phyloP scores from a whole-genome alignment of 2,329 filamentous ascomycete species.

The Penicillium griseofulvum region DNA sequence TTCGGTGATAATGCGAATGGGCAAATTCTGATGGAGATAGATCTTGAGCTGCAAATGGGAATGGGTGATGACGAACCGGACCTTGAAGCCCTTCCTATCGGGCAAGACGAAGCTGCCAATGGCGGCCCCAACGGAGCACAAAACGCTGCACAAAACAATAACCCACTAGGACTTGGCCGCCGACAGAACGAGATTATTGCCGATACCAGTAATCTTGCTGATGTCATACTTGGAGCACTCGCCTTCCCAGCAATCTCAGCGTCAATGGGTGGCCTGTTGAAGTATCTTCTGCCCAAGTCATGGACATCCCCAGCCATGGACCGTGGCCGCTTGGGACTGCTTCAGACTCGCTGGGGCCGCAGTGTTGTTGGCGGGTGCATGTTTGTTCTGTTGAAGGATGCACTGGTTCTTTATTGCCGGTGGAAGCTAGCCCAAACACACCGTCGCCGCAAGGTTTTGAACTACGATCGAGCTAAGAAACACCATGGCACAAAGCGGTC shows the following conservation, averaged over 20 bases:
- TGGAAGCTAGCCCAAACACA: constrained; percentile 50
- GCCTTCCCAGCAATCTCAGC: constrained; percentile 80
- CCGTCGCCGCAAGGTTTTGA: constrained; percentile 46
- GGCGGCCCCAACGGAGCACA: constrained; percentile 29
- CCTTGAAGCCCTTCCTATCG: constrained; percentile 24
- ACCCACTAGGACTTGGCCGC: constrained; percentile 34
- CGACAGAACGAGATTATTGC: constrained; percentile 51
- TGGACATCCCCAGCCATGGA: constrained; percentile 54
- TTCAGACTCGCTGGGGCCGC: constrained; percentile 84
- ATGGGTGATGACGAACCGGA: constrained; percentile 45
- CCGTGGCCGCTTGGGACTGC: constrained; percentile 58
- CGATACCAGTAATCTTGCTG: constrained; percentile 55
- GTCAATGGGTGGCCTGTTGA: constrained; percentile 72
- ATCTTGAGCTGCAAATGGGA: constrained; percentile 52
- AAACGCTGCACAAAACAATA: constrained; percentile 23
- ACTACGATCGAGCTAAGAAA: constrained; percentile 47
- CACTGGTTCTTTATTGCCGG: constrained; percentile 58
- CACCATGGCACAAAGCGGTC: constrained; percentile 25
- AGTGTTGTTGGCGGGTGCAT: constrained; percentile 85
- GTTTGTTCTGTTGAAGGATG: constrained; percentile 79
- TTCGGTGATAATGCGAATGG: constrained; percentile 36
- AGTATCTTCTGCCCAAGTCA: constrained; percentile 62
- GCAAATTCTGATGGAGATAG: constrained; percentile 49
- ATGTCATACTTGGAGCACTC: constrained; percentile 65
- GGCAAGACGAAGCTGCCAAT: constrained; percentile 20